Conservation (phyloP, 495 filamentous ascomycete genomes). For the Xylaria sp. region DNA sequence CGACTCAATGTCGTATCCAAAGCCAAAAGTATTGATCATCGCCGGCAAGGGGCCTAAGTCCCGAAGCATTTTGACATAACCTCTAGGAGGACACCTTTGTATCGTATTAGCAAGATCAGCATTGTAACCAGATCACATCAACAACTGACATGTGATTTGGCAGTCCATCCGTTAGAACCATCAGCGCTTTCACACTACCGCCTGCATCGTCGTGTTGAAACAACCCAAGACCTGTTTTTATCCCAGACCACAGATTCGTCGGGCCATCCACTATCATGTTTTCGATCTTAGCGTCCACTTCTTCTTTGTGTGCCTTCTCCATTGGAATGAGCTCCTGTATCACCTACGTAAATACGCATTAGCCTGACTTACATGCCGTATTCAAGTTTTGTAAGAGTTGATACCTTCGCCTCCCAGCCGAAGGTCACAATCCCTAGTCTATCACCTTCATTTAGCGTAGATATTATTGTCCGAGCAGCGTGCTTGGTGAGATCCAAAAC, state of each 20-base stretch:
- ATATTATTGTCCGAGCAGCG: constrained; percentile 52
- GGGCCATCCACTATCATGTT: constrained; percentile 32
- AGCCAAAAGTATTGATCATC: constrained; percentile 56
- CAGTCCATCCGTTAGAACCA: constrained; percentile 56
- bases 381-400: constrained; percentile 3
- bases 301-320: constrained; percentile 42
- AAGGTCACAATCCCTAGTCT: constrained; percentile 57
- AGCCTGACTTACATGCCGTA: neutral
- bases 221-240: constrained; percentile 44
- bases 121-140: neutral
- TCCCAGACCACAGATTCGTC: constrained; percentile 55
- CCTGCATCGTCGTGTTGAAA: constrained; percentile 35
- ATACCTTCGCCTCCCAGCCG: constrained; percentile 34
- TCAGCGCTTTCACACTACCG: constrained; percentile 47
- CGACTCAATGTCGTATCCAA: constrained; percentile 49
- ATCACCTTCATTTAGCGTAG: constrained; percentile 48
- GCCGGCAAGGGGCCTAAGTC: constrained; percentile 38
- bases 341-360: constrained; percentile 36
- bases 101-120: neutral
- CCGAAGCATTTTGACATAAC: constrained; percentile 50
- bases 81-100: constrained; percentile 28
- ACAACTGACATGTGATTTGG: constrained; percentile 48
- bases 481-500: constrained; percentile 56
- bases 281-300: constrained; percentile 41
- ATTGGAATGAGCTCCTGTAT: constrained; percentile 48